Percentiles rank a stretch among this genome's conserved stretches.
Evolutionary conservation across 148 eudicot species (phyloP).

Genomic region (Diospyros lotus): DNA sequence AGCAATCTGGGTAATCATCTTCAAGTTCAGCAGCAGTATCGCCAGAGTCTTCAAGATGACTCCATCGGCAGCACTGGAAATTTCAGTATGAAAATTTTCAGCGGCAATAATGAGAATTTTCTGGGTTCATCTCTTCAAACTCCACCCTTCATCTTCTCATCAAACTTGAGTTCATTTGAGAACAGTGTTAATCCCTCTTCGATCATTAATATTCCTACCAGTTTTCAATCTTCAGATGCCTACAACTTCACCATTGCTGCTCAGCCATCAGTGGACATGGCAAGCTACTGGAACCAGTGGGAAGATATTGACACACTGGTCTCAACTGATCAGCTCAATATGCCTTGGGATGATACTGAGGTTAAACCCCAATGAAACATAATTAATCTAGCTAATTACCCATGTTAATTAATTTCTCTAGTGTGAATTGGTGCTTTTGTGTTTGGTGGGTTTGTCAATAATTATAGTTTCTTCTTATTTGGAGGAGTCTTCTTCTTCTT

Average conservation of each 20-base stretch:
- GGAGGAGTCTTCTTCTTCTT: neutral
- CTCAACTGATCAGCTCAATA: conserved; percentile 37
- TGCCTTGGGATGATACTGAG: conserved; percentile 49
- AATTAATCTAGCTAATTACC: neutral
- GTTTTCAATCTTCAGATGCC: conserved; percentile 23
- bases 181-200: conserved; percentile 30
- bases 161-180: conserved; percentile 36
- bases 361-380: conserved; percentile 29
- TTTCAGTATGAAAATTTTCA: conserved; percentile 5
- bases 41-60: neutral
- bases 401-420: neutral
- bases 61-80: conserved; percentile 8
- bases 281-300: conserved; percentile 55
- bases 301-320: conserved; percentile 51
- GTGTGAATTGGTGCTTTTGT: neutral
- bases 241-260: conserved; percentile 20
- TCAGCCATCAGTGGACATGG: conserved; percentile 28
- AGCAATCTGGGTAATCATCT: conserved; percentile 3
- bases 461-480: neutral
- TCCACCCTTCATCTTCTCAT: conserved; percentile 28
- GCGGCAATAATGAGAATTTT: conserved; percentile 12
- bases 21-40: conserved; percentile 14
- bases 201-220: conserved; percentile 12
- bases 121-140: conserved; percentile 24
- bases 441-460: neutral